Evolutionary conservation across 2,329 filamentous ascomycete species (phyloP), one percentile per base, ranked within the genome.

Genomic region (Arthrocladium fulminans): DNA sequence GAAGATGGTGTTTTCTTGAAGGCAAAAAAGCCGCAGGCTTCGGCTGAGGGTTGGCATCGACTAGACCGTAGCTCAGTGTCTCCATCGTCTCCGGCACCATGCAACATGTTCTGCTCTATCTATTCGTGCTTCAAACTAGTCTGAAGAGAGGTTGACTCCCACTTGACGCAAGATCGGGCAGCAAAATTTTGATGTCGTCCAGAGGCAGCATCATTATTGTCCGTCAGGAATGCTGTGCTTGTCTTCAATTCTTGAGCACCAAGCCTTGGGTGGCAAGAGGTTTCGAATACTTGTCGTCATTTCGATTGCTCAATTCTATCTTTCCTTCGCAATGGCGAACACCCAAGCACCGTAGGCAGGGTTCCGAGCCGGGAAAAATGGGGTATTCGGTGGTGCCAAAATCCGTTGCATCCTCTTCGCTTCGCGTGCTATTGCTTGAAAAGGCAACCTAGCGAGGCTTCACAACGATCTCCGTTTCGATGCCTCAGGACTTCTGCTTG

Each of bases 1-100:
- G 63, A 95, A 90, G 2, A 96, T 73, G 1, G 71, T 69, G n/a
- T n/a, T n/a, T n/a, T n/a, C 38, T 66, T 70, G 75, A 75, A 80
- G 45, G 60, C 30, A 17, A 13, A 32, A 20, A 37, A 6, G 37
- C 41, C 20, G 25, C 23, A 37, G 37, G 29, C 23, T 13, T 20
- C 25, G n/a, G 39, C 15, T 13, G n/a, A 20, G 3, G 9, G 19
- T 23, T 48, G 29, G 19, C 24, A 8, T 27, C 10, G 17, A 20
- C 27, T 15, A 30, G 12, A 17, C 30, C 10, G 20, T 47, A n/a
- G 19, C 30, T 24, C n/a, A 17, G 13, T 19, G 24, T 39, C 25
- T 23, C 19, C 37, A 22, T 41, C 24, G n/a, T 48, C 45, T 32
- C 30, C 37, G n/a, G 13, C 5, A 23, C 17, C 37, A 6, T 19